Evolutionary conservation across 2,329 filamentous ascomycete species (phyloP).

Genomic region (Mycosphaerella sp.): DNA sequence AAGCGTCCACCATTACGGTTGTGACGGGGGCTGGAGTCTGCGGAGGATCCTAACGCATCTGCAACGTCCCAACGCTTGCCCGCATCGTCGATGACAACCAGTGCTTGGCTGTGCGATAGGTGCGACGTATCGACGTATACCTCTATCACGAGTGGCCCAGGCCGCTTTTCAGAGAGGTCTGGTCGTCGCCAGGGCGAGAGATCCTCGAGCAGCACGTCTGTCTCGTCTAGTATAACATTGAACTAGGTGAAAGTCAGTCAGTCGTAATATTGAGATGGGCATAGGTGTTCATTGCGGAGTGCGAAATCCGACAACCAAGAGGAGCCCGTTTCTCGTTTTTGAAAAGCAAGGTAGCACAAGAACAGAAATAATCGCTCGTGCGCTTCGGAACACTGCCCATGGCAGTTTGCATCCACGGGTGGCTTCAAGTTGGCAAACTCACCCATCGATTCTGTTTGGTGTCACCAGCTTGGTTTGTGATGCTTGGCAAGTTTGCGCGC

Average conservation of each 20-base stretch:
- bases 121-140: slow-evolving; percentile 62
- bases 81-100: slow-evolving; percentile 80
- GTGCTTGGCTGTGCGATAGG: slow-evolving; percentile 74
- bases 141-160: slow-evolving; percentile 81
- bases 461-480: slow-evolving; percentile 51
- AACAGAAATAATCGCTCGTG: neutral
- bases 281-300: slow-evolving; percentile 1
- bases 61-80: slow-evolving; percentile 90
- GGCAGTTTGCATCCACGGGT: neutral
- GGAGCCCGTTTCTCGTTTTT: neutral
- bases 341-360: neutral
- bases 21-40: slow-evolving; percentile 44
- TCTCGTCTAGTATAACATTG: slow-evolving; percentile 89
- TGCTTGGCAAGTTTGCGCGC: slow-evolving; percentile 61
- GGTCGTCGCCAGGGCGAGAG: slow-evolving; percentile 74
- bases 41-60: slow-evolving; percentile 66
- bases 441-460: slow-evolving; percentile 83
- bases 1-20: slow-evolving; percentile 35
- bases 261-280: neutral
- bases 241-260: slow-evolving; percentile 53
- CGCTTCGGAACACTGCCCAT: neutral
- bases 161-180: slow-evolving; percentile 68
- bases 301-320: neutral
- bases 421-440: slow-evolving; percentile 35
- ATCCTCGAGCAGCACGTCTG: slow-evolving; percentile 77